These are phyloP conservation scores for Parascedosporium putredinis DNA, from an alignment of 2,329 filamentous ascomycete genomes.

Conservation along the genomic window DNA sequence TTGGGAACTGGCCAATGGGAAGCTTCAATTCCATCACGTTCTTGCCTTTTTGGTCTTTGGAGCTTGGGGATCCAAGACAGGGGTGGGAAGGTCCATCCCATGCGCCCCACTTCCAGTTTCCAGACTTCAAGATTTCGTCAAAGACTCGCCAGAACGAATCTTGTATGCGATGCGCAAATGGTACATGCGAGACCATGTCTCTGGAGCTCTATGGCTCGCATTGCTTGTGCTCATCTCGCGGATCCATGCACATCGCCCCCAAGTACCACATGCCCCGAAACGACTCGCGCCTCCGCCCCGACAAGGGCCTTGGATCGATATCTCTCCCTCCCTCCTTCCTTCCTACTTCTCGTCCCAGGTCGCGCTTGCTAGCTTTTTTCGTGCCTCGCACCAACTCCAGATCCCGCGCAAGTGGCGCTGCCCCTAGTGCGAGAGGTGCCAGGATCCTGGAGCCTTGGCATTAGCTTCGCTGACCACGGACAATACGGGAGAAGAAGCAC, in stretches of 20 bases:
- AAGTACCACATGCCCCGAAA: too few relatives aligned
- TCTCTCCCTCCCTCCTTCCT: too few relatives aligned
- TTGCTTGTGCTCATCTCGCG: background rate
- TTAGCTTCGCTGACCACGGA: background rate
- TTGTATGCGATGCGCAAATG: background rate
- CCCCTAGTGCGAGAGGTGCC: background rate
- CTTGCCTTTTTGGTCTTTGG: constrained; percentile 5
- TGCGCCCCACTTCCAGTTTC: background rate
- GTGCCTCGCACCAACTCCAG: background rate
- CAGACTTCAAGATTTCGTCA: background rate
- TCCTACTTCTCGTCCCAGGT: background rate
- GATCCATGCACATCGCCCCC: too few relatives aligned
- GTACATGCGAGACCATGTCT: background rate
- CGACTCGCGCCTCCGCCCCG: too few relatives aligned
- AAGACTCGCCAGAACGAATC: too few relatives aligned
- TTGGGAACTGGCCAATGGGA: background rate
- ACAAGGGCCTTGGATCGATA: too few relatives aligned
- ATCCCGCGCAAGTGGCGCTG: background rate
- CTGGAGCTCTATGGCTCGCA: background rate
- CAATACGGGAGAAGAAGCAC: background rate
- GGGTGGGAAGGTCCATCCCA: background rate
- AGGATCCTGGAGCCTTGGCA: background rate
- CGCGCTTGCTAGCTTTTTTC: background rate
- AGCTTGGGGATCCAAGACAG: background rate
- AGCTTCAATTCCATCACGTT: background rate